A percentile compares a stretch with the other conserved stretches of the same genome.
phyloP scores from a whole-genome alignment of 139 green algal genomes.

The Volvox reticuliferus region DNA sequence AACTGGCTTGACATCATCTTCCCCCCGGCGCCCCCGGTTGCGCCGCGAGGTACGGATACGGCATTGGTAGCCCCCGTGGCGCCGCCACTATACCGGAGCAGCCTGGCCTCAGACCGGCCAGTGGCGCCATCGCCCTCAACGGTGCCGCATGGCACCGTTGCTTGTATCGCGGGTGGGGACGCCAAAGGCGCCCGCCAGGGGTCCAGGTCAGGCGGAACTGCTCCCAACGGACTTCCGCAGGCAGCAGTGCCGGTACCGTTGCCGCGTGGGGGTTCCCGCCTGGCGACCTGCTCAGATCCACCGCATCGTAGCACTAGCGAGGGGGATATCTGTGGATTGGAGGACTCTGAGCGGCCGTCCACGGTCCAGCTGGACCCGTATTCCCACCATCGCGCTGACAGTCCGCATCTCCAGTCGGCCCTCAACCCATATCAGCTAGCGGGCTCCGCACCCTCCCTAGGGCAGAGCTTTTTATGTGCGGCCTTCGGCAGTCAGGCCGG shows the following conservation, averaged over 20 bases:
- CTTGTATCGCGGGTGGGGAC: background rate
- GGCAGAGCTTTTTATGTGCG: background rate
- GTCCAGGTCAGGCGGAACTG: background rate
- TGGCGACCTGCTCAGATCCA: background rate
- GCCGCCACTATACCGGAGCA: background rate
- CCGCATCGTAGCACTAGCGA: constrained; percentile 5
- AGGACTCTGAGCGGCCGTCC: background rate
- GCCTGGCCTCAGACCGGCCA: background rate
- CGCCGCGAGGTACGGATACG: background rate
- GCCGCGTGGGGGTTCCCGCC: background rate
- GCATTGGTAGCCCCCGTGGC: background rate
- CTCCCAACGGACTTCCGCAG: too few relatives aligned
- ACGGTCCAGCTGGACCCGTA: background rate
- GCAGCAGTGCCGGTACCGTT: background rate
- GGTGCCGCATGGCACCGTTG: background rate
- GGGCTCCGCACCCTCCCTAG: background rate
- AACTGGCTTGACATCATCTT: background rate
- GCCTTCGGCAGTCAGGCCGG: background rate
- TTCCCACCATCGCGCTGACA: background rate
- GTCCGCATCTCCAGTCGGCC: background rate
- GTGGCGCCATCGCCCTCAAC: background rate
- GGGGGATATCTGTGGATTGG: background rate
- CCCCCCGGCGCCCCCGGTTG: background rate
- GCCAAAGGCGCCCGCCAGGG: background rate
- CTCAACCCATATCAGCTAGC: background rate